Base-by-base conservation (phyloP, 1,284 basidiomycete species). In the Schizopora paradoxa region DNA sequence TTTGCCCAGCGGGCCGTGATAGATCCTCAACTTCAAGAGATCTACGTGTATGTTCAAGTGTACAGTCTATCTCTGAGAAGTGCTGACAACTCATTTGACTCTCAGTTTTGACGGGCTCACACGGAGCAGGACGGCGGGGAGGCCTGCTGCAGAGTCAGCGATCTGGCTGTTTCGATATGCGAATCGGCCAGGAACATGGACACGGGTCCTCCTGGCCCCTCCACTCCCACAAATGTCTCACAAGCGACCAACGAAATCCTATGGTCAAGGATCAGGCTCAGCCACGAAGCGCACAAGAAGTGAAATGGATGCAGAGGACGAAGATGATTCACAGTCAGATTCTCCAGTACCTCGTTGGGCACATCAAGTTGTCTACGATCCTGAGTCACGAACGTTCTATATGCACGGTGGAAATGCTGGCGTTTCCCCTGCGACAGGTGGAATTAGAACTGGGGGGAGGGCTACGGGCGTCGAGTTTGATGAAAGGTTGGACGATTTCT, bases 401-500 rank as follows among this genome's bases (percentile, higher is more conserved):
- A 67, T 88, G 64, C 82, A 87, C 53, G 86, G 84, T 4, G 86
- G 86, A 28, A 86, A 85, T 61, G 73, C 73, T 2, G 79, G 79
- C 0, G 48, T 61, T 2, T 50, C 37, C 34, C 48, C 19, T 39
- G 21, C 14, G 52, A 48, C 26, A 26, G 28, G 23, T 6, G 21
- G 16, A 18, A n/a, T n/a, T n/a, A n/a, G n/a, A 10, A 16, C 31
- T 38, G 46, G 51, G 49, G 34, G 52, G 52, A 14, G 52, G 52
- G 6, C 48, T 18, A 29, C 51, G 2, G 48, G 45, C 4, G 56
- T 48, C 4, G 51, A 57, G 19, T 61, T 57, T 37, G 74, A 79
- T 48, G 67, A 62, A 45, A 68, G 83, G 47, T 55, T 87, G 58
- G 79, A 83, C 55, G 86, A 88, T 60, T 78, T 89, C 54, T 90